A percentile compares a stretch with the other conserved stretches of the same genome.
Conservation (phyloP, 129 eudicot species). For the Daucus carota region DH1_v3.0 NC_030381.2:55283501-55284000, state of each 20-base stretch:
- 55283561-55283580: slow-evolving; percentile 15
- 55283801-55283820: background rate
- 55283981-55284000: too few species aligned
- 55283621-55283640: slow-evolving; percentile 14
- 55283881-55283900: background rate
- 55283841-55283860: background rate
- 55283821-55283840: background rate
- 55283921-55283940: background rate
- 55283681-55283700: slow-evolving; percentile 19
- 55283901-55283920: background rate
- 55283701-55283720: slow-evolving; percentile 17
- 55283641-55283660: slow-evolving; percentile 12
- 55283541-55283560: slow-evolving; percentile 22
- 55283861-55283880: background rate
- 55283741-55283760: background rate
- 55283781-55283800: background rate
- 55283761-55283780: background rate
- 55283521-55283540: slow-evolving; percentile 49
- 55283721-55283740: slow-evolving; percentile 27
- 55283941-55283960: background rate
- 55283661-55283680: slow-evolving; percentile 16
- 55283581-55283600: slow-evolving; percentile 3
- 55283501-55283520: slow-evolving; percentile 51
- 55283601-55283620: slow-evolving; percentile 20
- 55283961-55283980: background rate